Evolutionary conservation across 441 rosid species (phyloP).

Genomic region (Adansonia grandidieri): DNA sequence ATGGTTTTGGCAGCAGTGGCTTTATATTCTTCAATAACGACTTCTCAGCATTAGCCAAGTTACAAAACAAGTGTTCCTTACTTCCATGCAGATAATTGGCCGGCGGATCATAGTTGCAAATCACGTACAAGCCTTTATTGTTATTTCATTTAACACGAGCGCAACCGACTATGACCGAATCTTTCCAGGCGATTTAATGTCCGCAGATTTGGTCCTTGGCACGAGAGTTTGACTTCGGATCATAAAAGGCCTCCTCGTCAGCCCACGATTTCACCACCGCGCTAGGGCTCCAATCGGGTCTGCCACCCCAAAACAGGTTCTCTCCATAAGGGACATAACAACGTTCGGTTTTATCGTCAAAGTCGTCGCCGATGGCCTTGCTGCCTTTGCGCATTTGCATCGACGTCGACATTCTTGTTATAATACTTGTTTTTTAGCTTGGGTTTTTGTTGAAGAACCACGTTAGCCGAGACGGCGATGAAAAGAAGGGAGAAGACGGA

Average conservation of each 20-base stretch:
- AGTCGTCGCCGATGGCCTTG: neutral
- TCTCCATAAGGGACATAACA: slow-evolving; percentile 47
- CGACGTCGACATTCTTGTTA: neutral
- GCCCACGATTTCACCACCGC: slow-evolving; percentile 50
- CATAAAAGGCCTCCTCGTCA: slow-evolving; percentile 36
- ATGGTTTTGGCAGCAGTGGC: too few relatives aligned
- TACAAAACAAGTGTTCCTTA: slow-evolving; percentile 48
- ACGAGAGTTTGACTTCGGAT: slow-evolving; percentile 39
- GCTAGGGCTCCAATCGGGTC: slow-evolving; percentile 46
- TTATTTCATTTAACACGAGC: slow-evolving; percentile 36
- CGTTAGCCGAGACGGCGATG: neutral
- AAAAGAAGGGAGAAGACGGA: neutral
- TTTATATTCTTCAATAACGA: too few relatives aligned
- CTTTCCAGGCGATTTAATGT: slow-evolving; percentile 60
- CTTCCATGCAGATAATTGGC: slow-evolving; percentile 43
- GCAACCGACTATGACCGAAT: slow-evolving; percentile 48
- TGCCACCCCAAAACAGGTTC: slow-evolving; percentile 57
- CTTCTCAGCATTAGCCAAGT: neutral
- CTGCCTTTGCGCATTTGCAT: too few relatives aligned
- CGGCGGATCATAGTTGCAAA: slow-evolving; percentile 61
- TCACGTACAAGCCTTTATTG: slow-evolving; percentile 35
- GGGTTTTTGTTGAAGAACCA: neutral
- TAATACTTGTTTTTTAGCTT: neutral
- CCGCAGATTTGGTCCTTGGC: slow-evolving; percentile 45
- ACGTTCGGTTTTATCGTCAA: neutral